These are phyloP conservation scores for Kwoniella mangroviensis DNA, from an alignment of 768 basidiomycete species.

Conservation along the genomic window DNA sequence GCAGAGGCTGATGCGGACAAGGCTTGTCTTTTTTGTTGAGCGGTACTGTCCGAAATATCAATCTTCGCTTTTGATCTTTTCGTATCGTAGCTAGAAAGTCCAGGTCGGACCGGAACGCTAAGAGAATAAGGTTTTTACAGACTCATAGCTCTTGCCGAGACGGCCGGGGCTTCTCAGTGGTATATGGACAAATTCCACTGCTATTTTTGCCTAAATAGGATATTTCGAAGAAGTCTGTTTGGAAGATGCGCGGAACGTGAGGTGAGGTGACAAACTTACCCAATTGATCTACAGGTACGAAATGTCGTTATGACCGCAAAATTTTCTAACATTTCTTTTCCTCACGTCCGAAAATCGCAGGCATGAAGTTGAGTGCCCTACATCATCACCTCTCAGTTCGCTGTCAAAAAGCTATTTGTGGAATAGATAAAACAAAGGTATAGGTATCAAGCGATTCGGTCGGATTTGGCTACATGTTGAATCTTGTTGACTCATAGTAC, in stretches of 20 bases:
- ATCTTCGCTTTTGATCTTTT: neutral
- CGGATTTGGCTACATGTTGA: neutral
- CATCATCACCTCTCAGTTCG: too few relatives aligned
- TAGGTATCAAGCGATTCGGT: neutral
- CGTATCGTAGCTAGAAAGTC: too few relatives aligned
- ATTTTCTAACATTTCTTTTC: neutral
- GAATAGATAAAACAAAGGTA: too few relatives aligned
- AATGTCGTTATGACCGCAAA: neutral
- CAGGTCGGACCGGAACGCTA: neutral
- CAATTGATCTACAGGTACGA: slow-evolving; percentile 8
- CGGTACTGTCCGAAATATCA: neutral
- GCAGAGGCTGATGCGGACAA: neutral
- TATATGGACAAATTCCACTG: too few relatives aligned
- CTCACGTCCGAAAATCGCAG: neutral
- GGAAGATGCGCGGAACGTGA: neutral
- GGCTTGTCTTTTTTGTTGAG: neutral
- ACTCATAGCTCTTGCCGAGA: neutral
- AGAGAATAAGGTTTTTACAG: neutral
- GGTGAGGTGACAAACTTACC: neutral
- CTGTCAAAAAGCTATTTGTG: neutral
- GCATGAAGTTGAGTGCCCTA: too few relatives aligned
- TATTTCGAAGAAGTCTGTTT: too few relatives aligned
- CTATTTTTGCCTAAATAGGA: too few relatives aligned
- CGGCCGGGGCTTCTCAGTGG: too few relatives aligned
- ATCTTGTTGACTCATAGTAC: neutral